phyloP scores from a whole-genome alignment of 2,329 filamentous ascomycete species.

The Dactylellina sp. region DNA sequence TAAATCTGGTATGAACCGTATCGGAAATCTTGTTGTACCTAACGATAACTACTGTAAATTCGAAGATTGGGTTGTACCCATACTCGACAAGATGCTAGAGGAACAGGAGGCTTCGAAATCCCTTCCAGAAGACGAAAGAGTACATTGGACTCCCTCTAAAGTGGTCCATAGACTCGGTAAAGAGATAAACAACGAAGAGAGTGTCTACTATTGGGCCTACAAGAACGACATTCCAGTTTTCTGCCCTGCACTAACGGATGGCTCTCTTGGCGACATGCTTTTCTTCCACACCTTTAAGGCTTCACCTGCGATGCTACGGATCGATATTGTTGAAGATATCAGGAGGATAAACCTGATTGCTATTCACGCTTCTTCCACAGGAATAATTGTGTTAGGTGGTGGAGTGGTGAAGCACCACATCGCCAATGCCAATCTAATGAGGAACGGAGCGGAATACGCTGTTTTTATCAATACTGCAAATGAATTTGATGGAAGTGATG shows the following conservation, averaged over 20 bases:
- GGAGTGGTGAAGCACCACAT: constrained; percentile 99
- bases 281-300: constrained; percentile 98
- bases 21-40: constrained; percentile 93
- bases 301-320: constrained; percentile 80
- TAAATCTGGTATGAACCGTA: constrained; percentile 88
- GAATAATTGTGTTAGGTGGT: constrained; percentile 95
- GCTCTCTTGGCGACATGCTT: constrained; percentile 95
- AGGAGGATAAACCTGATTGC: constrained; percentile 91
- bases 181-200: constrained; percentile 92
- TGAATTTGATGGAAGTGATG: constrained; percentile 97
- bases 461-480: constrained; percentile 98
- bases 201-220: constrained; percentile 96
- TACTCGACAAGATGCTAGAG: constrained; percentile 91
- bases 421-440: constrained; percentile 96
- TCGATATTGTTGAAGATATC: constrained; percentile 95
- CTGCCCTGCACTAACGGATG: constrained; percentile 94
- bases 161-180: constrained; percentile 89
- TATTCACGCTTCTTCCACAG: constrained; percentile 84
- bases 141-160: constrained; percentile 93
- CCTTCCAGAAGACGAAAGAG: constrained; percentile 72
- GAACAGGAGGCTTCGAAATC: constrained; percentile 87
- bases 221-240: constrained; percentile 98
- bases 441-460: constrained; percentile 94
- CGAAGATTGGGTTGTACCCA: constrained; percentile 96
- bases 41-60: constrained; percentile 98